phyloP scores from a whole-genome alignment of 306 rosid species.

The Styphnolobium japonicum region DNA sequence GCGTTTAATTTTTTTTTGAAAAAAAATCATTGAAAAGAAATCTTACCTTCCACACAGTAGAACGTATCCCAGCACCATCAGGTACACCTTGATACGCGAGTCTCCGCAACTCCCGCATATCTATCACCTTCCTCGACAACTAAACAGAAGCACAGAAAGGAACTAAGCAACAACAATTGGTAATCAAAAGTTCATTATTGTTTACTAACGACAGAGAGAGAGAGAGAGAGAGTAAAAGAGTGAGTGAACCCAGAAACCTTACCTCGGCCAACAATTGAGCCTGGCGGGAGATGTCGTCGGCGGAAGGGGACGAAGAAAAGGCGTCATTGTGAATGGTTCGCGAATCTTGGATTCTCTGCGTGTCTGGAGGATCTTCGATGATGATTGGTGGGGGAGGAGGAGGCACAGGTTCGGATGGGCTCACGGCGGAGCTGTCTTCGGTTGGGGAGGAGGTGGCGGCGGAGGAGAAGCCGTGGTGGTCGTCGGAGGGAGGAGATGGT shows the following conservation, averaged over 20 bases:
- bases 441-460: conserved; percentile 30
- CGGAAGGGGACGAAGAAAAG: conserved; percentile 40
- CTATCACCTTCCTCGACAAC: conserved; percentile 78
- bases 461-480: conserved; percentile 38
- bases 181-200: background rate
- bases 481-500: conserved; percentile 45
- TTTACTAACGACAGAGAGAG: no score
- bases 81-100: conserved; percentile 88
- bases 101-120: conserved; percentile 62
- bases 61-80: conserved; percentile 88
- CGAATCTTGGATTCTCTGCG: conserved; percentile 42
- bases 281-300: conserved; percentile 73
- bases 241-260: no score
- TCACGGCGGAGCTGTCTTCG: conserved; percentile 27
- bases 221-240: no score
- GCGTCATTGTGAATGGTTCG: conserved; percentile 20
- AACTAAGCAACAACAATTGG: background rate
- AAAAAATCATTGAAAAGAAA: background rate
- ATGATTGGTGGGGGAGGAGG: conserved; percentile 54
- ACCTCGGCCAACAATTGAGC: conserved; percentile 84
- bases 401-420: conserved; percentile 41
- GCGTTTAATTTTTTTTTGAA: no score
- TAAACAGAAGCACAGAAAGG: background rate
- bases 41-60: conserved; percentile 89
- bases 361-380: conserved; percentile 40